phyloP scores from a whole-genome alignment of 225 moss, liverwort and hornwort species.

The Lunularia cruciata region DNA sequence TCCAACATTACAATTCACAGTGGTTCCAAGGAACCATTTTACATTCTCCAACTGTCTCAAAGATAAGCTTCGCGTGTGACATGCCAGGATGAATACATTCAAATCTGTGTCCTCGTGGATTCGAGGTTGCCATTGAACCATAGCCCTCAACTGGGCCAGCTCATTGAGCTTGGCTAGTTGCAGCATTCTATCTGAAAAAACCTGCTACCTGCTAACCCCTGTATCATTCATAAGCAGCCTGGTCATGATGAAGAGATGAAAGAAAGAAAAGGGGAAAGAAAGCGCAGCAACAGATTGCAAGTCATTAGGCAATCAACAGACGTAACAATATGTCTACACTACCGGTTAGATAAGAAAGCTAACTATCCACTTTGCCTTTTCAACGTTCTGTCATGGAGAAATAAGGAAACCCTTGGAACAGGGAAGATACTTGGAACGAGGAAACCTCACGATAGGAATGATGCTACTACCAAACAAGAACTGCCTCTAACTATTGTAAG shows the following conservation, averaged over 20 bases:
- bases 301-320: too few relatives aligned
- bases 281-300: neutral
- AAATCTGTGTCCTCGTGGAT: slow-evolving; percentile 8
- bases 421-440: too few relatives aligned
- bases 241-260: slow-evolving; percentile 12
- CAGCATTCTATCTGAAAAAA: slow-evolving; percentile 31
- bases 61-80: slow-evolving; percentile 4
- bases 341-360: too few relatives aligned
- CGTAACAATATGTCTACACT: too few relatives aligned
- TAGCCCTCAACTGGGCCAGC: neutral
- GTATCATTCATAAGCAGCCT: slow-evolving; percentile 14
- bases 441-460: too few relatives aligned
- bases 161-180: slow-evolving; percentile 22
- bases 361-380: too few relatives aligned
- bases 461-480: too few relatives aligned
- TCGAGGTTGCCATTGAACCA: slow-evolving; percentile 1
- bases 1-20: neutral
- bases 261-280: neutral
- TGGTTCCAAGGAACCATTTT: slow-evolving; percentile 6
- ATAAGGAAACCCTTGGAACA: too few relatives aligned
- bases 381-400: too few relatives aligned
- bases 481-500: too few relatives aligned
- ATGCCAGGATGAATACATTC: neutral
- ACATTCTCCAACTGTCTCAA: slow-evolving; percentile 2
- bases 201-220: slow-evolving; percentile 26